Evolutionary conservation across 2,329 filamentous ascomycete genomes (phyloP).

Genomic region (Talaromyces amestolkiae): DNA sequence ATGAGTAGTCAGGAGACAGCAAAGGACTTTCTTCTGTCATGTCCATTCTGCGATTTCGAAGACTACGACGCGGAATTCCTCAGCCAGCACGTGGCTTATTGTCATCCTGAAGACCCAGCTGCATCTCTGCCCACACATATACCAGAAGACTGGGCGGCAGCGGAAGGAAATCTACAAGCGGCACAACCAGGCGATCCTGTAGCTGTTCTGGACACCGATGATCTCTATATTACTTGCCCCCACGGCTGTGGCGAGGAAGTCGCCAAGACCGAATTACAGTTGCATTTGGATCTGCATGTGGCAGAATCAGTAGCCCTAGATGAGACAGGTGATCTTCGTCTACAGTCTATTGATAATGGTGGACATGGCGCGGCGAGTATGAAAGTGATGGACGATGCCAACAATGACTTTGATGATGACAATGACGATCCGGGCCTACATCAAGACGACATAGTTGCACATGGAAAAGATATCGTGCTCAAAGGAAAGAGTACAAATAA

Average conservation of each 20-base stretch:
- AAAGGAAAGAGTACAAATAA: conserved; percentile 5
- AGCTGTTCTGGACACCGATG: conserved; percentile 13
- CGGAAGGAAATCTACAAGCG: not conserved
- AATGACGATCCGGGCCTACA: not conserved
- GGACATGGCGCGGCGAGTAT: not conserved
- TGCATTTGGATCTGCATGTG: conserved; percentile 60
- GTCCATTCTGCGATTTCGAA: conserved; percentile 48
- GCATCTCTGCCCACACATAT: not conserved
- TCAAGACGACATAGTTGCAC: not conserved
- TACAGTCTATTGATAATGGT: not conserved
- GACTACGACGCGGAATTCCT: conserved; percentile 41
- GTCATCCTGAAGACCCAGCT: conserved; percentile 41
- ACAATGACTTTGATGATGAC: not conserved
- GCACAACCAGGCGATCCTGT: not conserved
- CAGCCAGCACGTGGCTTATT: conserved; percentile 45
- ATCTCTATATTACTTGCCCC: conserved; percentile 54
- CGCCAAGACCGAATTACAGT: conserved; percentile 52
- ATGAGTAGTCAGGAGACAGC: conserved; percentile 3
- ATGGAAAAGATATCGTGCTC: conserved; percentile 8
- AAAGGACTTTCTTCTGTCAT: conserved; percentile 25
- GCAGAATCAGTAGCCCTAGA: conserved; percentile 49
- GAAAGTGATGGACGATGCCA: not conserved
- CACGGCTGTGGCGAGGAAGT: conserved; percentile 62
- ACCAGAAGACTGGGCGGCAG: not conserved
- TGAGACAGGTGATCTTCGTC: conserved; percentile 27